These are phyloP conservation scores for Primulina huaijiensis DNA, from an alignment of 257 asterid species.

Conservation along the genomic window DNA sequence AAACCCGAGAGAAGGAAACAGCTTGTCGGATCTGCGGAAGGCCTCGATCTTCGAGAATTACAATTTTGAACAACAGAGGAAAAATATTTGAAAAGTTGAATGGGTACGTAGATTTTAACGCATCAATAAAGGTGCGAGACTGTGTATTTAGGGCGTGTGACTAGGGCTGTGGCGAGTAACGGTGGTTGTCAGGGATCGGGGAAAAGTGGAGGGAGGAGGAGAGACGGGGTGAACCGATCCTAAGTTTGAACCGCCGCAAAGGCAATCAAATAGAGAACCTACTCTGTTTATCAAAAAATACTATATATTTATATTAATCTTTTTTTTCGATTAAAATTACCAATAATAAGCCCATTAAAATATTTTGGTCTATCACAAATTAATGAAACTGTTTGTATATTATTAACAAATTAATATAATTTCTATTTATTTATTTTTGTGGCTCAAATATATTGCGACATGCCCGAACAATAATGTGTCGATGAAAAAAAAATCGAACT, in stretches of 20 bases:
- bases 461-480: too few species aligned
- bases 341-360: background rate
- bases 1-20: slow-evolving; percentile 28
- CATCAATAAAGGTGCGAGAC: background rate
- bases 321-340: background rate
- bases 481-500: too few species aligned
- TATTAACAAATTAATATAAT: too few species aligned
- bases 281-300: too few species aligned
- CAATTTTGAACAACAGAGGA: slow-evolving; percentile 14
- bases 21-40: slow-evolving; percentile 40
- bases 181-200: background rate
- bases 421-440: too few species aligned
- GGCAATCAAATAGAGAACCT: background rate
- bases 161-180: background rate
- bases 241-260: background rate
- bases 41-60: slow-evolving; percentile 42
- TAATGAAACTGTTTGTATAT: too few species aligned
- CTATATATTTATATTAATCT: too few species aligned
- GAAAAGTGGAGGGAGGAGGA: background rate
- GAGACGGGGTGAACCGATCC: background rate
- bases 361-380: background rate
- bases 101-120: background rate
- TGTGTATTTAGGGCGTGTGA: background rate
- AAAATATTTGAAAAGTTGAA: too few species aligned
- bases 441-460: too few species aligned